Evolutionary conservation across 2,329 filamentous ascomycete genomes (phyloP).

Genomic region (Trichophyton schoenleinii): DNA sequence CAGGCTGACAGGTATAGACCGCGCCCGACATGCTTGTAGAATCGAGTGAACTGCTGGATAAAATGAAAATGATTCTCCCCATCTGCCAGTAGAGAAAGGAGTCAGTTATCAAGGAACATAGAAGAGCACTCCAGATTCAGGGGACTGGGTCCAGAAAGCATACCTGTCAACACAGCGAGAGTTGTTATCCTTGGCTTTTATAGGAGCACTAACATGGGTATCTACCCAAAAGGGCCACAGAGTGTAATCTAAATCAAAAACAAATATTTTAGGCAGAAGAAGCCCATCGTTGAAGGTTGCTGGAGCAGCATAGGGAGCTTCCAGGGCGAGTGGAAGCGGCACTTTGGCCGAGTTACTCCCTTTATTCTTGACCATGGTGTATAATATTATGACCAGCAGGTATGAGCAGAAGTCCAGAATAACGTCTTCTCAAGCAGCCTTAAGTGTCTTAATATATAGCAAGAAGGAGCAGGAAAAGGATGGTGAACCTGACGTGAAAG

Average conservation of each 20-base stretch:
- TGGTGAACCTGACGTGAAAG: not conserved
- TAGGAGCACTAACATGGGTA: conserved; percentile 69
- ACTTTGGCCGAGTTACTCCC: conserved; percentile 6
- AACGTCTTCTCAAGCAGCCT: no score
- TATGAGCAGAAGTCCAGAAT: no score
- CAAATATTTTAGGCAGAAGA: conserved; percentile 68
- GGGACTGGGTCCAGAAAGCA: not conserved
- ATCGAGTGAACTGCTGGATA: conserved; percentile 58
- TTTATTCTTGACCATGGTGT: conserved; percentile 10
- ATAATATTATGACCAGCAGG: not conserved
- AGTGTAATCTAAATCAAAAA: conserved; percentile 96
- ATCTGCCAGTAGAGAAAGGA: conserved; percentile 18
- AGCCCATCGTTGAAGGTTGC: conserved; percentile 51
- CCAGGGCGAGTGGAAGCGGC: conserved; percentile 7
- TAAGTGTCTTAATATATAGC: no score
- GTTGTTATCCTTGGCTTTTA: conserved; percentile 49
- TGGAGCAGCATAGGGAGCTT: conserved; percentile 26
- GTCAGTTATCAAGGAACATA: conserved; percentile 3
- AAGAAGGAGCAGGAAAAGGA: no score
- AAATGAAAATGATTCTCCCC: conserved; percentile 57
- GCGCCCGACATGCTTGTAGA: conserved; percentile 47
- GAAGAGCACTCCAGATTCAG: not conserved
- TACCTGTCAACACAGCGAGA: conserved; percentile 34
- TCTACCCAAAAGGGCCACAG: conserved; percentile 99
- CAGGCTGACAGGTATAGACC: conserved; percentile 50